Percentiles rank a stretch among this genome's conserved stretches.
These are phyloP conservation scores for Ascoidea asiatica DNA, from an alignment of 805 yeast species.

Conservation along the genomic window DNA sequence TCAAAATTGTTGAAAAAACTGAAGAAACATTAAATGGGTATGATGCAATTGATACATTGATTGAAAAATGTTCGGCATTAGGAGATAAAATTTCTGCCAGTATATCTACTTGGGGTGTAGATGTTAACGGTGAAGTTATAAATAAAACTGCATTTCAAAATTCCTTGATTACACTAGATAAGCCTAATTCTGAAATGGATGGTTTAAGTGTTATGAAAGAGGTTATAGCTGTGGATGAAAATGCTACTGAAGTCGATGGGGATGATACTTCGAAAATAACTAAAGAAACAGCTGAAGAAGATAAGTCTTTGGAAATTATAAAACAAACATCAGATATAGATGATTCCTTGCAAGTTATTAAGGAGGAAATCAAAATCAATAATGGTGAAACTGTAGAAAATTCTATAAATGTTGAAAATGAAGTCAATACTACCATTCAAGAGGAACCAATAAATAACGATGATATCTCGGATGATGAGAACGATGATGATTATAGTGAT, in stretches of 20 bases:
- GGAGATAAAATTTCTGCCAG: slow-evolving; percentile 61
- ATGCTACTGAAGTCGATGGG: slow-evolving; percentile 18
- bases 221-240: slow-evolving; percentile 45
- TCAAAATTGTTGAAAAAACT: slow-evolving; percentile 58
- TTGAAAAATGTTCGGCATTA: slow-evolving; percentile 66
- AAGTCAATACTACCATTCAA: no score
- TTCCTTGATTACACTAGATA: neutral
- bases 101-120: slow-evolving; percentile 83
- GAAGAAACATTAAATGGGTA: slow-evolving; percentile 70
- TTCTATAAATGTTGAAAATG: neutral
- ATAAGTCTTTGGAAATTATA: neutral
- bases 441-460: neutral
- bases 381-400: neutral
- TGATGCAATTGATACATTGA: slow-evolving; percentile 87
- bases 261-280: slow-evolving; percentile 15
- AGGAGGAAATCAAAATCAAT: neutral
- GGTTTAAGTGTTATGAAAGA: slow-evolving; percentile 30
- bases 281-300: slow-evolving; percentile 11
- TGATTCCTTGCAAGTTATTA: no score
- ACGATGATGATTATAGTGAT: slow-evolving; percentile 18
- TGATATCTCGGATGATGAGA: slow-evolving; percentile 8
- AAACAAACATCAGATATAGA: neutral
- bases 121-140: slow-evolving; percentile 34
- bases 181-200: no score
- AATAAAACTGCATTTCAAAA: no score